Conservation (phyloP, 2,329 filamentous ascomycete species). For the Clonostachys chloroleuca region DNA sequence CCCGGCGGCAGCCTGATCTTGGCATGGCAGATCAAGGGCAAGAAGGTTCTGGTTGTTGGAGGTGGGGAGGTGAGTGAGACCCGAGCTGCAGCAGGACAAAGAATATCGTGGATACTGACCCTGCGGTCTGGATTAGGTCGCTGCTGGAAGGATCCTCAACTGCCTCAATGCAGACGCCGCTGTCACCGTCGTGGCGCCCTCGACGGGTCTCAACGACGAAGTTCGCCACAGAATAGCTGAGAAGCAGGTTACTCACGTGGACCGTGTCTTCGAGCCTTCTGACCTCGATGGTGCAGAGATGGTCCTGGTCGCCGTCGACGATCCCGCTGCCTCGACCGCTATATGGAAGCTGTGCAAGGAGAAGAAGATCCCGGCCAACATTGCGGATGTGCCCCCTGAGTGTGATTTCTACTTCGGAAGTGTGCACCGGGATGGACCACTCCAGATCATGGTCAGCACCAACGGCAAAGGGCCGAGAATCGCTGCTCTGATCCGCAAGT, state of each 20-base stretch:
- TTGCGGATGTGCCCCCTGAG: slow-evolving; percentile 92
- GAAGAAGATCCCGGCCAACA: slow-evolving; percentile 81
- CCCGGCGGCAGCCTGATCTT: slow-evolving; percentile 90
- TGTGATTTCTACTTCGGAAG: slow-evolving; percentile 99
- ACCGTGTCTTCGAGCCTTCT: slow-evolving; percentile 79
- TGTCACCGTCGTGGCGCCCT: slow-evolving; percentile 81
- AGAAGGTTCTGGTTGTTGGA: slow-evolving; percentile 86
- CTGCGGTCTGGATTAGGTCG: slow-evolving; percentile 58
- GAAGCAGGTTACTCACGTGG: slow-evolving; percentile 72
- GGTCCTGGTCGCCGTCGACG: slow-evolving; percentile 91
- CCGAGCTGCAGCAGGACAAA: neutral
- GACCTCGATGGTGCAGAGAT: slow-evolving; percentile 81
- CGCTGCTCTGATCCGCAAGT: slow-evolving; percentile 78
- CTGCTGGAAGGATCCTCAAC: slow-evolving; percentile 88
- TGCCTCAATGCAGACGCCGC: slow-evolving; percentile 91
- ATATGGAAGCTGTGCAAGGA: slow-evolving; percentile 95
- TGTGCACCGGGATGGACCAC: slow-evolving; percentile 87
- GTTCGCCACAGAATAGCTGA: slow-evolving; percentile 76
- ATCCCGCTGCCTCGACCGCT: slow-evolving; percentile 80
- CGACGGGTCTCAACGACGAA: slow-evolving; percentile 78
- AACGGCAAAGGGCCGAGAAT: slow-evolving; percentile 94
- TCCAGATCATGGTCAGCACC: slow-evolving; percentile 98
- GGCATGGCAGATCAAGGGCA: slow-evolving; percentile 91
- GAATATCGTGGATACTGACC: neutral
- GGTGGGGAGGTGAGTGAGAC: slow-evolving; percentile 77